Evolutionary conservation across 345 rosid genomes (phyloP).

Genomic region (Populus nigra): DNA sequence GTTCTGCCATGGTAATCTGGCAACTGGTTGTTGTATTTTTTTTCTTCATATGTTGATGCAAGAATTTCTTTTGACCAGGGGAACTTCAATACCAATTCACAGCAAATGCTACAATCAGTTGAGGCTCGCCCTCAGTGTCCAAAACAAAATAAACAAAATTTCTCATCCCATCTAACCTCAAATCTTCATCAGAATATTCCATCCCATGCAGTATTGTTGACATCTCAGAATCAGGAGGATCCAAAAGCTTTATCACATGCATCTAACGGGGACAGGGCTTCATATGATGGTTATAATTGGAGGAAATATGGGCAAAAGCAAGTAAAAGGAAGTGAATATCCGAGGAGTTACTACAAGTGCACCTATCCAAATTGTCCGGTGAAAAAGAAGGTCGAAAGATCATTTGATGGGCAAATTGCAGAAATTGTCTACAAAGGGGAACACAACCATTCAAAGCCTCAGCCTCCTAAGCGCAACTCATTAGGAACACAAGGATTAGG

Average conservation of each 20-base stretch:
- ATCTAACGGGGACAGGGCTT: slow-evolving; percentile 51
- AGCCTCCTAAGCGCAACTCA: slow-evolving; percentile 57
- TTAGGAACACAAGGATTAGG: slow-evolving; percentile 47
- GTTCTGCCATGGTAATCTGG: not conserved
- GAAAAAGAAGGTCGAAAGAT: slow-evolving; percentile 93
- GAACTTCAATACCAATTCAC: slow-evolving; percentile 35
- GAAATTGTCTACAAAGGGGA: slow-evolving; percentile 96
- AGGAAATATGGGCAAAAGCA: slow-evolving; percentile 98
- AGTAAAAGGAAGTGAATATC: slow-evolving; percentile 95
- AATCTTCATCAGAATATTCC: slow-evolving; percentile 31
- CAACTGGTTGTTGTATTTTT: not conserved
- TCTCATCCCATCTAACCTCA: slow-evolving; percentile 32
- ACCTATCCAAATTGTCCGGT: slow-evolving; percentile 88
- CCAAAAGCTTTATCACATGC: slow-evolving; percentile 24
- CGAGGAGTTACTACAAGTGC: slow-evolving; percentile 93
- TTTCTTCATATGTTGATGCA: not conserved
- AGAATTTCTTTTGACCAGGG: slow-evolving; percentile 41
- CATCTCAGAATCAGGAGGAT: slow-evolving; percentile 38
- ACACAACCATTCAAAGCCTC: slow-evolving; percentile 83
- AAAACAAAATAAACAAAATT: slow-evolving; percentile 36
- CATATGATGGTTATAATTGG: slow-evolving; percentile 95
- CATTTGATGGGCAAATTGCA: slow-evolving; percentile 78
- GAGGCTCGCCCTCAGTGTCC: slow-evolving; percentile 32
- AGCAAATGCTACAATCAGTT: slow-evolving; percentile 23
- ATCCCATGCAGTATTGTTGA: slow-evolving; percentile 27